These are phyloP conservation scores for Leptographium lundbergii DNA, from an alignment of 2,329 filamentous ascomycete species.

Conservation along the genomic window DNA sequence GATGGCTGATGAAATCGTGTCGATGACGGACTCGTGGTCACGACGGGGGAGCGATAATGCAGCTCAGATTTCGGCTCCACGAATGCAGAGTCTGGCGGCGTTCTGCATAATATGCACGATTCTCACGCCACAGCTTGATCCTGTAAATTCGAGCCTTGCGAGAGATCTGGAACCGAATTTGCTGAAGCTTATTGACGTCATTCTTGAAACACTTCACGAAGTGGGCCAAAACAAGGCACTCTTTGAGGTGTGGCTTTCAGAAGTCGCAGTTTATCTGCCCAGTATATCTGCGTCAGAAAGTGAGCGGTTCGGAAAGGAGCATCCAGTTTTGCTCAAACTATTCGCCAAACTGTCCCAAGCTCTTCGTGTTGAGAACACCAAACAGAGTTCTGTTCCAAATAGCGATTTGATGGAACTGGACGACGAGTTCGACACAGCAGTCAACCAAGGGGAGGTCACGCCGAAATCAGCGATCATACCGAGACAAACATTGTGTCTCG, in stretches of 20 bases:
- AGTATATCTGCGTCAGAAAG: constrained; percentile 25
- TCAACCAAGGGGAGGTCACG: constrained; percentile 30
- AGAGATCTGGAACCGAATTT: constrained; percentile 33
- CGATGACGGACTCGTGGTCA: constrained; percentile 34
- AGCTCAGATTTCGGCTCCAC: constrained; percentile 36
- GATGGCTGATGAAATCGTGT: constrained; percentile 36
- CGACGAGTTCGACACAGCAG: constrained; percentile 48
- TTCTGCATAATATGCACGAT: constrained; percentile 33
- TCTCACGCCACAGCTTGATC: constrained; percentile 33
- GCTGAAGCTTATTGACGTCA: constrained; percentile 26
- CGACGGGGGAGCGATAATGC: constrained; percentile 29
- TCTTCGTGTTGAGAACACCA: constrained; percentile 19
- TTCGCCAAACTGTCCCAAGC: constrained; percentile 26
- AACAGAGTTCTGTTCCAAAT: constrained; percentile 23
- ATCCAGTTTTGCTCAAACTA: constrained; percentile 28
- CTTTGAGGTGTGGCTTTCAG: constrained; percentile 32
- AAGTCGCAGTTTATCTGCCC: constrained; percentile 34
- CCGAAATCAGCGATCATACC: constrained; percentile 29
- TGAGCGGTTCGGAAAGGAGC: constrained; percentile 23
- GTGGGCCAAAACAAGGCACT: constrained; percentile 33
- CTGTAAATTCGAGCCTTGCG: constrained; percentile 34
- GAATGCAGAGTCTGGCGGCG: constrained; percentile 37
- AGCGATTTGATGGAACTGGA: constrained; percentile 56
- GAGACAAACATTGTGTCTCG: constrained; percentile 30
- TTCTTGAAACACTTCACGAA: constrained; percentile 26